Evolutionary conservation across 1,284 basidiomycete species (phyloP).

Genomic region (Moesziomyces antarcticus): DNA sequence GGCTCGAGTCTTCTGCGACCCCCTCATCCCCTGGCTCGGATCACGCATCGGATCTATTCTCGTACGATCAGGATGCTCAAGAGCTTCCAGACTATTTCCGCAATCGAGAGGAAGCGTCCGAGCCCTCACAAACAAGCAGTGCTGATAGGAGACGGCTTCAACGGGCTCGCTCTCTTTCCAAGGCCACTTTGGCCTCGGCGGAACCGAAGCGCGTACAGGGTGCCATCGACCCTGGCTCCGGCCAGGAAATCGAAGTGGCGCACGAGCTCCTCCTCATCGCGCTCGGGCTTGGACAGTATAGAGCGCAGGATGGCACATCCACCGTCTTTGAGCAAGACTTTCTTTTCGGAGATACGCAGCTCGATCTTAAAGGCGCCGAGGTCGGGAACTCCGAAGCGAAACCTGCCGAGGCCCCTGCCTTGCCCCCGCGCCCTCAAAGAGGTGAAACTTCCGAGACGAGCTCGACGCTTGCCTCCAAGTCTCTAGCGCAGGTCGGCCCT

Average conservation of each 20-base stretch:
- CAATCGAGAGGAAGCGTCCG: slow-evolving; percentile 3
- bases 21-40: slow-evolving; percentile 13
- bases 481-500: neutral
- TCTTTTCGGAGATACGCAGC: slow-evolving; percentile 50
- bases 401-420: neutral
- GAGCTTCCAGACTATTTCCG: slow-evolving; percentile 41
- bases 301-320: slow-evolving; percentile 54
- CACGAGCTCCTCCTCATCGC: slow-evolving; percentile 60
- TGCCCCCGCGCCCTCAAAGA: slow-evolving; percentile 1
- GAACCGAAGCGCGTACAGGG: slow-evolving; percentile 36
- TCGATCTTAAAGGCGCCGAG: slow-evolving; percentile 16
- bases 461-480: neutral
- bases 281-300: slow-evolving; percentile 57
- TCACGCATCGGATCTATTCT: slow-evolving; percentile 29
- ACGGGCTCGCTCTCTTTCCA: slow-evolving; percentile 21
- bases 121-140: neutral
- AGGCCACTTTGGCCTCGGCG: slow-evolving; percentile 1
- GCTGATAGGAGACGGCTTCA: slow-evolving; percentile 16
- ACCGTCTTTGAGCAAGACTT: slow-evolving; percentile 60
- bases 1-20: slow-evolving; percentile 13
- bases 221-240: slow-evolving; percentile 30
- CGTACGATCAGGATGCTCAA: slow-evolving; percentile 52
- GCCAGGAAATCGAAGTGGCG: slow-evolving; percentile 49
- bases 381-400: neutral
- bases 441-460: neutral